Conservation (phyloP, 768 basidiomycete genomes). For the Kwoniella botswanensis region DNA sequence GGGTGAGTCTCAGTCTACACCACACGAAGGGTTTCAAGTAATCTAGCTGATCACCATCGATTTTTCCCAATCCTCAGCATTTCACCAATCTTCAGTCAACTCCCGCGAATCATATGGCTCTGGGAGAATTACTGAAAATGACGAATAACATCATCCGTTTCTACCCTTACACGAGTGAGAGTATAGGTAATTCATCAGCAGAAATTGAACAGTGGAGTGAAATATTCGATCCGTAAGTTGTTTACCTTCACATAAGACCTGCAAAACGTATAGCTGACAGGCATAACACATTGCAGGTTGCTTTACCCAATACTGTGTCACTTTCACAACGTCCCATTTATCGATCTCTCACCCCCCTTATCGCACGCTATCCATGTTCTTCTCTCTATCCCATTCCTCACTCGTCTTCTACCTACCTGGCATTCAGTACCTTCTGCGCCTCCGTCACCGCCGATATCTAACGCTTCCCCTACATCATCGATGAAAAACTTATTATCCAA, state of each 20-base stretch:
- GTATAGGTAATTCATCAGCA: conserved; percentile 30
- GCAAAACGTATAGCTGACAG: not conserved
- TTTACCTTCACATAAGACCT: not conserved
- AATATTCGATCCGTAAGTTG: conserved; percentile 70
- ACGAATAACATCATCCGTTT: conserved; percentile 84
- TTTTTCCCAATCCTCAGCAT: conserved; percentile 23
- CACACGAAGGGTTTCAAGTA: too few relatives aligned
- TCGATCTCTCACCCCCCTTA: conserved; percentile 71
- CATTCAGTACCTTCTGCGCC: conserved; percentile 56
- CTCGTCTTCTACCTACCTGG: conserved; percentile 55
- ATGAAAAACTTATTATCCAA: conserved; percentile 32
- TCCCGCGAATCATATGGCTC: conserved; percentile 71
- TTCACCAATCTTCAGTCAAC: conserved; percentile 58
- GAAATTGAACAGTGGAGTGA: conserved; percentile 76
- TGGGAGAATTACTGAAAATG: conserved; percentile 82
- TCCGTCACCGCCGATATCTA: conserved; percentile 55
- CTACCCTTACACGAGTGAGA: conserved; percentile 59
- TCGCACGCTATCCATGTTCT: conserved; percentile 82
- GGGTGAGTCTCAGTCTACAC: too few relatives aligned
- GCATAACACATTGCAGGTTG: conserved; percentile 62
- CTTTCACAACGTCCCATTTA: conserved; percentile 70
- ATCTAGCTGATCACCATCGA: not conserved
- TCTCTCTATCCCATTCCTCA: conserved; percentile 73
- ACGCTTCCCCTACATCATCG: conserved; percentile 47
- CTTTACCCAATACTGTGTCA: conserved; percentile 73